Conservation (phyloP, 2,329 filamentous ascomycete genomes). For the Aspergillus transmontanensis region DNA sequence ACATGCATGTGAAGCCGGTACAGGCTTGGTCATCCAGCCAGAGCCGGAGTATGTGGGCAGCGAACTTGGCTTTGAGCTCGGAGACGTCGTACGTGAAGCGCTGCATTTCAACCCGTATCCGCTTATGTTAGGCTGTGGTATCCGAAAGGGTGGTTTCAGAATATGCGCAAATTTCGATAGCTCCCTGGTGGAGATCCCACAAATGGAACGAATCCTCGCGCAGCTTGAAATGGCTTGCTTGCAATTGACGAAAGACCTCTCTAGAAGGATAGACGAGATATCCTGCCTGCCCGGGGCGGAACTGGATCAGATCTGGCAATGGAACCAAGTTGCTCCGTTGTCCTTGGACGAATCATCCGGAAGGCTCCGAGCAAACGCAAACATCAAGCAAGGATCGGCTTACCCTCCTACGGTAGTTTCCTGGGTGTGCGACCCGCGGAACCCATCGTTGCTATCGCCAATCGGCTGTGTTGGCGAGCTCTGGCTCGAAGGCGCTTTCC, state of each 20-base stretch:
- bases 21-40: constrained; percentile 43
- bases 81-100: constrained; percentile 39
- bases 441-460: constrained; percentile 40
- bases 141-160: constrained; percentile 46
- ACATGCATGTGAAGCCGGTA: constrained; percentile 38
- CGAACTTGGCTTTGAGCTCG: constrained; percentile 40
- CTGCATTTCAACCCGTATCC: constrained; percentile 53
- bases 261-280: constrained; percentile 35
- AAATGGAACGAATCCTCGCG: constrained; percentile 43
- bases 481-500: constrained; percentile 44
- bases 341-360: constrained; percentile 31
- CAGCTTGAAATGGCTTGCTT: constrained; percentile 38
- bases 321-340: constrained; percentile 43
- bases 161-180: constrained; percentile 49
- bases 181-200: constrained; percentile 34
- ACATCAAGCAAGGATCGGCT: constrained; percentile 24
- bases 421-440: constrained; percentile 35
- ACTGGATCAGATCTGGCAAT: constrained; percentile 47
- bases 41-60: constrained; percentile 39
- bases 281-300: constrained; percentile 42
- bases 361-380: constrained; percentile 23
- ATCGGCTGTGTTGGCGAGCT: constrained; percentile 44
- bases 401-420: constrained; percentile 39
- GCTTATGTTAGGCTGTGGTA: constrained; percentile 52
- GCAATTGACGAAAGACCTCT: constrained; percentile 29